phyloP scores from a whole-genome alignment of 2,329 filamentous ascomycete species.

The Ciborinia camelliae region DNA sequence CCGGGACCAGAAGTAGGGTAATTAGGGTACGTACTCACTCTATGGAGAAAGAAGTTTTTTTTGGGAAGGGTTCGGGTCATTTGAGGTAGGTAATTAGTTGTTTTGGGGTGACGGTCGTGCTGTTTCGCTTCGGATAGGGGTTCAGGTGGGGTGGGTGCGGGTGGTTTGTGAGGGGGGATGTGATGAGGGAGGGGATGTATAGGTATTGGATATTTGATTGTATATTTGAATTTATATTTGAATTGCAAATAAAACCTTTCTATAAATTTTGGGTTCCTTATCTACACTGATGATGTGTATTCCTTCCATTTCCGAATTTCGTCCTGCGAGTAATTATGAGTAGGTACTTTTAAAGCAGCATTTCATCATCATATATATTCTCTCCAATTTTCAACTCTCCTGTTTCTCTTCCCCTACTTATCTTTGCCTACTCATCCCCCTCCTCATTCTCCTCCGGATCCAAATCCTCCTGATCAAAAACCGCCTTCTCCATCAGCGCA shows the following conservation, averaged over 20 bases:
- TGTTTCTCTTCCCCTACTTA: neutral
- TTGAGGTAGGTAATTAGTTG: too few species aligned
- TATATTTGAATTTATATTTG: neutral
- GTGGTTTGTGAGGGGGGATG: too few species aligned
- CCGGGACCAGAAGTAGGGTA: too few species aligned
- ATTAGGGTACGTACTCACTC: too few species aligned
- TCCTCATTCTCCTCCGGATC: conserved; percentile 44
- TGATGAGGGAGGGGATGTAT: too few species aligned
- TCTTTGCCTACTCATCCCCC: conserved; percentile 11
- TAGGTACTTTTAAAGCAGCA: neutral
- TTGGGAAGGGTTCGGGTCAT: too few species aligned
- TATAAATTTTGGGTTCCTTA: neutral
- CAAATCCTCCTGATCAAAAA: conserved; percentile 67
- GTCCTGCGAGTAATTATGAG: neutral
- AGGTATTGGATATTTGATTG: neutral
- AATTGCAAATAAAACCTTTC: neutral
- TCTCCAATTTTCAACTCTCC: neutral
- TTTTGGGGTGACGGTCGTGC: too few species aligned
- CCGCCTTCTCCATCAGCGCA: conserved; percentile 81
- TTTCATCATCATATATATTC: neutral
- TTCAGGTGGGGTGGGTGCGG: too few species aligned
- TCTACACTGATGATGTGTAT: neutral
- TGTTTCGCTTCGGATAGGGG: too few species aligned
- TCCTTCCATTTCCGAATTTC: neutral
- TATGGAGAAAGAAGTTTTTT: too few species aligned